phyloP scores from a whole-genome alignment of 768 basidiomycete genomes.

The Hypholoma sublateritium region DNA sequence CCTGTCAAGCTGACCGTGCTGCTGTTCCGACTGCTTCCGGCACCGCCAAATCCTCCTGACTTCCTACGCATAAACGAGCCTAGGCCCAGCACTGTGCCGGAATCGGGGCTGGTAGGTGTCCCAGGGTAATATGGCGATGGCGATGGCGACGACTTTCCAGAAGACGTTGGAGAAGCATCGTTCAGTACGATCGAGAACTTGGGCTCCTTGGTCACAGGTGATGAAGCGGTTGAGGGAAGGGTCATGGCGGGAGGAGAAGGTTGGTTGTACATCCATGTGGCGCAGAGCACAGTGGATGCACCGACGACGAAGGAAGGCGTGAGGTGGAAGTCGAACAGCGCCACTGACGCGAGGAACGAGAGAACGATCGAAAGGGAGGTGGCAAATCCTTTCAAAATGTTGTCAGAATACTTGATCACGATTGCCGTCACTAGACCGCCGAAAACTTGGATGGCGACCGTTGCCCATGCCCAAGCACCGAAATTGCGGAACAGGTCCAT shows the following conservation, averaged over 20 bases:
- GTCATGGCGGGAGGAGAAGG: constrained; percentile 26
- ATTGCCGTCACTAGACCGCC: constrained; percentile 92
- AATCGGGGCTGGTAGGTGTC: constrained; percentile 10
- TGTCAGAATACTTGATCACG: constrained; percentile 94
- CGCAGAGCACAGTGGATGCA: constrained; percentile 76
- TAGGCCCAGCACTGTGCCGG: constrained; percentile 2
- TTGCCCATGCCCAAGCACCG: constrained; percentile 89
- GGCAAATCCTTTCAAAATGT: constrained; percentile 92
- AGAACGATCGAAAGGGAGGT: constrained; percentile 93
- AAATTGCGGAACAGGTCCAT: constrained; percentile 78
- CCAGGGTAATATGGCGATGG: constrained; percentile 17
- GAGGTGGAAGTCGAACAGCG: constrained; percentile 87
- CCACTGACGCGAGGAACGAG: constrained; percentile 90
- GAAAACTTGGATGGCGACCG: constrained; percentile 83
- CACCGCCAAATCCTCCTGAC: constrained; percentile 19
- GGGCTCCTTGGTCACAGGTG: constrained; percentile 16
- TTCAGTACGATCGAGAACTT: constrained; percentile 20
- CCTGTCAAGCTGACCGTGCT: constrained; percentile 21
- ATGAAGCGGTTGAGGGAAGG: constrained; percentile 26
- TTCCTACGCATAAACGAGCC: constrained; percentile 26
- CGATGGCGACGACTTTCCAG: constrained; percentile 19
- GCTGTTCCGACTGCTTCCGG: constrained; percentile 21
- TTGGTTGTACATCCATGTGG: constrained; percentile 92
- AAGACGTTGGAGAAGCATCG: constrained; percentile 16
- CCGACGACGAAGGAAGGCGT: constrained; percentile 86